These are phyloP conservation scores for Salix purpurea DNA, from an alignment of 345 rosid species.

Conservation along the genomic window DNA sequence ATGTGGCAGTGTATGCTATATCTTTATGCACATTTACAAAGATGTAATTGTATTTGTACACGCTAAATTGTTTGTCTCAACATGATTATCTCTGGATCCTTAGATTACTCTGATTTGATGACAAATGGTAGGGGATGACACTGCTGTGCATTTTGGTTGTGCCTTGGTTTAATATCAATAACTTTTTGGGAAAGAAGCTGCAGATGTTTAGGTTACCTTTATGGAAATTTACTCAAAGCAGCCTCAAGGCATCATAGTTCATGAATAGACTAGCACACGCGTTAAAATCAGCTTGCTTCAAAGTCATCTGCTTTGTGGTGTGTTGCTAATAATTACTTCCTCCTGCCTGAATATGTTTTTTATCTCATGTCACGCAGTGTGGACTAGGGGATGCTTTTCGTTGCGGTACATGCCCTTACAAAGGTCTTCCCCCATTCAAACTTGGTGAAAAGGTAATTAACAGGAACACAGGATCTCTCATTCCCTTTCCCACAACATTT, in stretches of 20 bases:
- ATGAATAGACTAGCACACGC: background rate
- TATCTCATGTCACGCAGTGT: conserved; percentile 43
- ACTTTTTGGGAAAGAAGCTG: background rate
- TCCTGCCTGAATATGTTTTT: background rate
- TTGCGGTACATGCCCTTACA: conserved; percentile 89
- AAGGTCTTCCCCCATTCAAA: conserved; percentile 85
- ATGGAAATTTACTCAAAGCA: background rate
- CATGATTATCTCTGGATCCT: background rate
- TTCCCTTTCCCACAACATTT: background rate
- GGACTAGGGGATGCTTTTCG: conserved; percentile 98
- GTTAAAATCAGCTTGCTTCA: background rate
- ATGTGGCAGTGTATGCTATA: conserved; percentile 73
- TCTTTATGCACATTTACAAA: background rate
- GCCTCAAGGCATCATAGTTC: background rate
- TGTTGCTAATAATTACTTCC: background rate
- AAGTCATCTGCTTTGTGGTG: background rate
- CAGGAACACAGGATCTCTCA: background rate
- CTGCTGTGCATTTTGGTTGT: background rate
- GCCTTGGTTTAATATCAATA: background rate
- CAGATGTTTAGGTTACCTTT: background rate
- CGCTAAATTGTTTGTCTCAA: background rate
- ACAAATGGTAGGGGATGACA: background rate
- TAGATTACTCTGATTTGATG: background rate
- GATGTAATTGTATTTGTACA: background rate
- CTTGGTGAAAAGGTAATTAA: conserved; percentile 80